Base-by-base conservation (phyloP, 2,329 filamentous ascomycete genomes). In the Ceratocystis alfenasii region DNA sequence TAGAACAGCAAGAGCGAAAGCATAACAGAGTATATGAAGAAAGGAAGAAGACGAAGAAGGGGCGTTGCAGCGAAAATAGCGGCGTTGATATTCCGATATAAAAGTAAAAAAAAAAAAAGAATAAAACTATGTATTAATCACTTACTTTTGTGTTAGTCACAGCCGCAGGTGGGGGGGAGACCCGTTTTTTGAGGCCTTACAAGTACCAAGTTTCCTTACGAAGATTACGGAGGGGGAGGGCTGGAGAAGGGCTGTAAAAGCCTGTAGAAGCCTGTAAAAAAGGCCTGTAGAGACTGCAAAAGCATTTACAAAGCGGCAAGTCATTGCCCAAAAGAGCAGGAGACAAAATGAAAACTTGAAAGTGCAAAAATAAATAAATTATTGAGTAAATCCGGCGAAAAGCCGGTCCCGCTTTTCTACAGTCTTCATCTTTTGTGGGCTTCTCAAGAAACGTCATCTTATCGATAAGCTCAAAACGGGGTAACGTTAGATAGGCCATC, bases 1-100 rank as follows among this genome's bases (percentile, higher is more conserved):
- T 6, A 63, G 28, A 64, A 25, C 17, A 20, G 41, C 17, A 12
- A 57, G 25, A 60, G 8, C 22, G 30, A 65, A 8, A 36, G 41
- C 12, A 44, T 30, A 55, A n/a, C 46, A 45, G n/a, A 63, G 55
- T 36, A 17, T 17, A 28, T 25, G 57, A 60, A 25, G 59, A 48
- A 66, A 50, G 36, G 22, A 22, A 3, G 50, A 22, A 66, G 7
- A 15, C 62, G 7, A 48, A 30, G 20, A 28, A 41, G n/a, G 22
- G 36, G 17, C 33, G 5, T 44, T 17, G n/a, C 25, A 28, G 20
- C 20, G 36, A 59, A 45, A 66, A 50, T 10, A n/a, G 59, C 63
- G 63, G 66, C 66, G 63, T 67, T 65, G 57, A 59, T 28, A 57
- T 63, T 67, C 66, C 66, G 66, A 67, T 46, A 59, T 59, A 20